Base-by-base conservation (phyloP, 805 yeast species). In the Pichia phayaonensis region DNA sequence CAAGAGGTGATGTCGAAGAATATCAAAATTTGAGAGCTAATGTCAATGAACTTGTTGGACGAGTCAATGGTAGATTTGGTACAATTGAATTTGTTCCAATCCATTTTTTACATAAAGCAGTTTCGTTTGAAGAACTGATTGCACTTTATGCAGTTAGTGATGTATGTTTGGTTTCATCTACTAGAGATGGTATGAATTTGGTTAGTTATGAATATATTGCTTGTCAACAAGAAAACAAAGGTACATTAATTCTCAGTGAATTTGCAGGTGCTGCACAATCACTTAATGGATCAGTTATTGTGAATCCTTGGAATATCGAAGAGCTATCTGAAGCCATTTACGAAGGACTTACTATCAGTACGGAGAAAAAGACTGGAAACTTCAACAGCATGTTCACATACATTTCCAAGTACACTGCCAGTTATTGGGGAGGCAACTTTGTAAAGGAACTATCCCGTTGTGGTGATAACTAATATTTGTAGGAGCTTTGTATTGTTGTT, bases 201-300 rank as follows among this genome's bases (percentile, higher is more conserved):
- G 99, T 95, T 42, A 81, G 92, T 48, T 95, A 89, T 66, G 99
- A 94, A 70, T 94, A 94, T 68, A 89, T 94, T 60, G 97, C 98
- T 1, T 92, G 98, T 63, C 99, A 94, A 69, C 57, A 64, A 47
- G 83, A 83, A 44, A 81, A 81, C 54, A 83, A 89, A 55, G 99
- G 99, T 10, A 81, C 90, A 3, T 74, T 94, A 58, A 86, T 94
- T 45, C 67, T 94, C 55, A 84, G 95, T 41, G 99, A 94, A 70
- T 94, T 94, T 70, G 94, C 99, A 0, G 99, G 99, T 45, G 99
- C 99, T n/a, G 98, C 99, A 1, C 99, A 94, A 70, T 86, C 95
- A 1, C 73, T 94, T 56, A 92, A 94, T 63, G 99, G 99, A 23
- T 90, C 96, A 1, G 66, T 92, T 15, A 81, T 94, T 52, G 96